These are phyloP conservation scores for Gnaphalium uliginosum DNA, from an alignment of 129 eudicot species.

Conservation along the genomic window DNA sequence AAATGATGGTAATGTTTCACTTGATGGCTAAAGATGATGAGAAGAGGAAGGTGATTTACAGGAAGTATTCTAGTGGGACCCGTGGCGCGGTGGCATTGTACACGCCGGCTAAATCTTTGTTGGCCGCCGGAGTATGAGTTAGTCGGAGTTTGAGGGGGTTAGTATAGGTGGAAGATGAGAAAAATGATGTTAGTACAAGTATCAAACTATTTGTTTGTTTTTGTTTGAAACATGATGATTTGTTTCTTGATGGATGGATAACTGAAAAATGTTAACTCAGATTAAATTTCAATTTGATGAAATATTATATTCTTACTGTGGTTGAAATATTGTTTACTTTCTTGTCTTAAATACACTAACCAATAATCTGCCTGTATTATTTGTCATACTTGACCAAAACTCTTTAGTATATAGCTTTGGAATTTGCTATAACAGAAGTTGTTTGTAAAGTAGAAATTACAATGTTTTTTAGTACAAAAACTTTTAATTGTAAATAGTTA, in stretches of 20 bases:
- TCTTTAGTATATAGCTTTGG: too few species aligned
- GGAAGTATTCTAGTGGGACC: constrained; percentile 47
- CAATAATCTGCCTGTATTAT: too few species aligned
- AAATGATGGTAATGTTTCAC: constrained; percentile 52
- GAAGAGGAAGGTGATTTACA: constrained; percentile 59
- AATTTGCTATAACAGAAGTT: too few species aligned
- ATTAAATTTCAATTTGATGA: background rate
- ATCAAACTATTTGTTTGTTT: background rate
- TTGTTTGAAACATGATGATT: background rate
- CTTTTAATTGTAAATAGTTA: too few species aligned
- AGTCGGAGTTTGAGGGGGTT: background rate
- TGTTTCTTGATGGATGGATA: background rate
- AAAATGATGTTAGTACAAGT: too few species aligned
- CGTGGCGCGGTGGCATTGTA: constrained; percentile 60
- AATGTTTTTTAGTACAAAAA: too few species aligned
- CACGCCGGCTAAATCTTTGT: constrained; percentile 62
- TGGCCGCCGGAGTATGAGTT: constrained; percentile 30
- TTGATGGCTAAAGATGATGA: constrained; percentile 46
- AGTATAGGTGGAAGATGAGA: background rate
- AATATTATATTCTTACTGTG: too few species aligned
- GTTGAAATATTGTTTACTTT: too few species aligned
- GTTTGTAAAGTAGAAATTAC: too few species aligned
- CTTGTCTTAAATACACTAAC: too few species aligned
- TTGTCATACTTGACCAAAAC: too few species aligned
- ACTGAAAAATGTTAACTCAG: background rate